phyloP scores from a whole-genome alignment of 164 flowering plant genomes.

The Macadamia integrifolia region DNA sequence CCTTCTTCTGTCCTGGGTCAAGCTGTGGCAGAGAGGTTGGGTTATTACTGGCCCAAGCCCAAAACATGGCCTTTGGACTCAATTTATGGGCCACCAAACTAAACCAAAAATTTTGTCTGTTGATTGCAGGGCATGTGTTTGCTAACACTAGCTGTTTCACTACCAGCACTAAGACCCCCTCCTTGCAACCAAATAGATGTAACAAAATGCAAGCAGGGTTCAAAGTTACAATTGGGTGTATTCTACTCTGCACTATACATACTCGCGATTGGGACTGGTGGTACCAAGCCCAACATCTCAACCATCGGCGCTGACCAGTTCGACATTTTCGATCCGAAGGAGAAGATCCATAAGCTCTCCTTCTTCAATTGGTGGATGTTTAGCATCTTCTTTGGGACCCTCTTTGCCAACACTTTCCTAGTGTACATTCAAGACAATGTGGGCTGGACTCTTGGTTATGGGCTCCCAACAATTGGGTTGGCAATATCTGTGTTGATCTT shows the following conservation, averaged over 20 bases:
- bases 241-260: constrained; percentile 63
- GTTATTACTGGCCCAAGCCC: no score
- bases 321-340: constrained; percentile 59
- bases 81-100: no score
- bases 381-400: constrained; percentile 59
- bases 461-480: constrained; percentile 56
- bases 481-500: constrained; percentile 42
- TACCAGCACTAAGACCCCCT: constrained; percentile 47
- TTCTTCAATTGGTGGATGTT: constrained; percentile 94
- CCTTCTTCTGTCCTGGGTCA: no score
- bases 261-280: constrained; percentile 62
- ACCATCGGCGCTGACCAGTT: constrained; percentile 82
- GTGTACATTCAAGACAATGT: constrained; percentile 75
- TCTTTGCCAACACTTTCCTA: constrained; percentile 63
- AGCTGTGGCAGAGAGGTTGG: no score
- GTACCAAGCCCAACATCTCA: constrained; percentile 82
- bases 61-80: no score
- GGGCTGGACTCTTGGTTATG: constrained; percentile 70
- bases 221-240: constrained; percentile 46
- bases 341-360: constrained; percentile 54
- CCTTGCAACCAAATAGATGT: constrained; percentile 23
- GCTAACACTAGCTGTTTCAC: constrained; percentile 53
- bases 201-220: constrained; percentile 38
- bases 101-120: not conserved
- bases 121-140: constrained; percentile 45